Evolutionary conservation across 1,139 yeast genomes (phyloP), one percentile per base, ranked within the genome.

Genomic region (Yamadazyma songkhlaensis): DNA sequence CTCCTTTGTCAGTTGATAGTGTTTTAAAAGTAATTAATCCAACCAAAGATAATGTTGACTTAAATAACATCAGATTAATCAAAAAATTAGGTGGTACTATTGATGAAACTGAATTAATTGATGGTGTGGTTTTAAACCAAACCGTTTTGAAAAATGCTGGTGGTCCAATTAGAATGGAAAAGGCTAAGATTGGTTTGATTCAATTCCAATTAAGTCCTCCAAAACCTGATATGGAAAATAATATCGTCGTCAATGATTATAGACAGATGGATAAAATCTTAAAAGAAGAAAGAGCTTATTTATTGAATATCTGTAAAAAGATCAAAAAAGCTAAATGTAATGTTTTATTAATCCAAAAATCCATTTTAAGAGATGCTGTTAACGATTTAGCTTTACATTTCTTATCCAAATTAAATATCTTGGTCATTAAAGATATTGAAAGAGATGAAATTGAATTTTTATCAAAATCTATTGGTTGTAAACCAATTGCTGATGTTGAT

Each of bases 181-280:
- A 90, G 72, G 98, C 98, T 20, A 76, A 72, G 48, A 88, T 92
- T 50, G 99, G 94, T 9, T 75, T 92, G 53, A 77, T 92, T 47
- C 99, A 94, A 64, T 92, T 92, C 69, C 98, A 92, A 65, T 73
- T 92, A 45, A 89, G 97, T 24, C 98, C 99, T 31, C 99, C 99
- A 51, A 92, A 92, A 60, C 99, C 99, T 29, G 99, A 92, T 59
- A 87, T 94, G 84, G 98, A 92, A 65, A 92, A 92, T 60, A 92
- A 90, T 58, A 94, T 92, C 41, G 96, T 94, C 38, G 97, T 92
- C 38, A 92, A 87, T 59, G 99, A 92, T 62, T 92, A 92, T 68
- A 80, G 98, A 66, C 98, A 94, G 64, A 92, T 92, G 99, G 99
- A 92, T 66, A 92, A 90, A 70, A 92, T 92, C 51, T 74, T 92